Base-by-base conservation (phyloP, 2,329 filamentous ascomycete species). In the Harringtonia lauricola region DNA sequence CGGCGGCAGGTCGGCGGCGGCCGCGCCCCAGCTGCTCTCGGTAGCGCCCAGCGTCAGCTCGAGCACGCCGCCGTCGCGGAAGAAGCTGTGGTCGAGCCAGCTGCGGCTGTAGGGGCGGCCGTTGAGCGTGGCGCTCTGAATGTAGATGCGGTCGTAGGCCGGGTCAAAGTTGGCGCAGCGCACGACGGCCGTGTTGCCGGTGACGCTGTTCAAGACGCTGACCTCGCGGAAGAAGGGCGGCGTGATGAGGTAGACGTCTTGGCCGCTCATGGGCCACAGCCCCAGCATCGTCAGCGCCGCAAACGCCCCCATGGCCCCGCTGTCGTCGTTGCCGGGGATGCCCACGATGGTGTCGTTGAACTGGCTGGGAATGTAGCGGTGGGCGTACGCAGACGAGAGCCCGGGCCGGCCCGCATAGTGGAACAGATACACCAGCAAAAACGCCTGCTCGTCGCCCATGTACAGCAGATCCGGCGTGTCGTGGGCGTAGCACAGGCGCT, bases 271-370 rank as follows among this genome's bases (percentile, higher is more conserved):
- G 0, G 74, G 74, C 55, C 68, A 79, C 10, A 78, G 58, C 0
- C 74, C 74, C 56, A 78, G 65, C 71, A 77, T 74, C 29, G 64
- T 61, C 2, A 77, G 59, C 0, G 66, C 67, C 2, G 66, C 60
- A 44, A 76, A 78, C 0, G 65, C 65, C 13, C 72, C 74, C 74
- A 78, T 78, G 3, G 74, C 71, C 7, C 74, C 74, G 19, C 64
- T 67, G 53, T 78, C 74, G 39, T 78, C 78, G 51, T 81, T 81
- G 0, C 78, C 79, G 0, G 78, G 74, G 17, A 81, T 68, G 0
- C 79, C 78, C 4, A 59, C 61, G 2, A 70, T 48, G 0, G 71
- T 69, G 10, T 69, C 66, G 58, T 79, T 79, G 64, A 81, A 82
- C 30, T 71, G 65, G 1, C 66, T 66, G 0, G 77, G 77, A 41